phyloP scores from a whole-genome alignment of 495 filamentous ascomycete genomes.

The Tuber aestivum region DNA sequence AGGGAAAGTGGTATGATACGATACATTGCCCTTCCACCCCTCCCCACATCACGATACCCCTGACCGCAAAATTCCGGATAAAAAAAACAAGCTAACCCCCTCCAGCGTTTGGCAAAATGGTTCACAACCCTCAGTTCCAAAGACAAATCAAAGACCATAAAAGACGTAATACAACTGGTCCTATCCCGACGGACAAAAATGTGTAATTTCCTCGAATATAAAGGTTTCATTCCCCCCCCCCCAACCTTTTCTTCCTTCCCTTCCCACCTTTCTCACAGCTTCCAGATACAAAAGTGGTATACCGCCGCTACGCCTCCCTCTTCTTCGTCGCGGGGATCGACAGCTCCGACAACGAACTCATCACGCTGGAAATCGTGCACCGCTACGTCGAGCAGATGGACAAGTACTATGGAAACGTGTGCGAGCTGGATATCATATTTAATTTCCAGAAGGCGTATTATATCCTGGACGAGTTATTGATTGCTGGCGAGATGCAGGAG shows the following conservation, averaged over 20 bases:
- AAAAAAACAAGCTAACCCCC: slow-evolving; percentile 42
- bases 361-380: slow-evolving; percentile 96
- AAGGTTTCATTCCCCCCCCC: slow-evolving; percentile 57
- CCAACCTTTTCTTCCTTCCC: slow-evolving; percentile 21
- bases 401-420: slow-evolving; percentile 99
- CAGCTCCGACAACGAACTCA: slow-evolving; percentile 92
- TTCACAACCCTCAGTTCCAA: slow-evolving; percentile 96
- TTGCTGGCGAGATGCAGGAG: slow-evolving; percentile 97
- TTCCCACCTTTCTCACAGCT: slow-evolving; percentile 19
- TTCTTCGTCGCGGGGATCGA: slow-evolving; percentile 98
- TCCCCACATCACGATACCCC: too few relatives aligned
- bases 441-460: slow-evolving; percentile 99
- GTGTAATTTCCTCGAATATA: slow-evolving; percentile 99
- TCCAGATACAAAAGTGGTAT: slow-evolving; percentile 94
- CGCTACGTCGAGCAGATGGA: slow-evolving; percentile 99
- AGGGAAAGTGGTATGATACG: slow-evolving; percentile 83
- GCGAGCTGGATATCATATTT: slow-evolving; percentile 98
- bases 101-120: slow-evolving; percentile 95
- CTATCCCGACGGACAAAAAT: slow-evolving; percentile 91
- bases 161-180: slow-evolving; percentile 97
- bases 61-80: slow-evolving; percentile 26
- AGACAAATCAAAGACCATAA: slow-evolving; percentile 99
- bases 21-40: slow-evolving; percentile 4
- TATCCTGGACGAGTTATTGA: slow-evolving; percentile 90
- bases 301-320: slow-evolving; percentile 95